phyloP scores from a whole-genome alignment of 495 filamentous ascomycete genomes.

The Penicillium goetzii region DNA sequence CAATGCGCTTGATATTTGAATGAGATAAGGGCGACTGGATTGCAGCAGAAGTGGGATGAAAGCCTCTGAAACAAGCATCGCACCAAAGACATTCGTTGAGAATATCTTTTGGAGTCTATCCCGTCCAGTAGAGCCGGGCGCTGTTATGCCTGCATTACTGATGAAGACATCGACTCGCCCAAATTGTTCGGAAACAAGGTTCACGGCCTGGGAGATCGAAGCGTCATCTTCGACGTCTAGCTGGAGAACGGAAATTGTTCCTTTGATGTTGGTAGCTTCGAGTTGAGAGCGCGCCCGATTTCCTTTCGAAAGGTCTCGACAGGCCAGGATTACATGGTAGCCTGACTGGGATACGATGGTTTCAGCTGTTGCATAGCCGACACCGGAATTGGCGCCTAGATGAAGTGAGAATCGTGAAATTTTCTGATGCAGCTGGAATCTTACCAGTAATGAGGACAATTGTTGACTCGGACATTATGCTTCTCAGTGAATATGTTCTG shows the following conservation, averaged over 20 bases:
- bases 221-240: slow-evolving; percentile 37
- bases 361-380: slow-evolving; percentile 36
- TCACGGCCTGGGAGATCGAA: slow-evolving; percentile 33
- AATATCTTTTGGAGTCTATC: slow-evolving; percentile 34
- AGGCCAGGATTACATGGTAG: slow-evolving; percentile 38
- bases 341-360: slow-evolving; percentile 22
- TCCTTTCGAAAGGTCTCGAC: slow-evolving; percentile 30
- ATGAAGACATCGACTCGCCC: slow-evolving; percentile 39
- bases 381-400: slow-evolving; percentile 37
- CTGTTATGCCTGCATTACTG: slow-evolving; percentile 39
- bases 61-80: slow-evolving; percentile 39
- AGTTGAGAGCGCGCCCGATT: slow-evolving; percentile 26
- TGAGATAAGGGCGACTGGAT: slow-evolving; percentile 39
- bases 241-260: slow-evolving; percentile 29
- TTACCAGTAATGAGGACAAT: background rate
- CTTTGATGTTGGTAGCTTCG: slow-evolving; percentile 16
- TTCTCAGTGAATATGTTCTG: background rate
- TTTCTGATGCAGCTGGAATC: background rate
- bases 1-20: slow-evolving; percentile 42
- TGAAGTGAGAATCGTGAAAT: slow-evolving; percentile 5
- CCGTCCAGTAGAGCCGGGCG: slow-evolving; percentile 21
- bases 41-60: slow-evolving; percentile 45
- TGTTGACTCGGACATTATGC: background rate
- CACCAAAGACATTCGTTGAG: slow-evolving; percentile 44
- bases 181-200: slow-evolving; percentile 23